Base-by-base conservation (phyloP, 2,329 filamentous ascomycete genomes). In the Emmonsiellopsis sp. region DNA sequence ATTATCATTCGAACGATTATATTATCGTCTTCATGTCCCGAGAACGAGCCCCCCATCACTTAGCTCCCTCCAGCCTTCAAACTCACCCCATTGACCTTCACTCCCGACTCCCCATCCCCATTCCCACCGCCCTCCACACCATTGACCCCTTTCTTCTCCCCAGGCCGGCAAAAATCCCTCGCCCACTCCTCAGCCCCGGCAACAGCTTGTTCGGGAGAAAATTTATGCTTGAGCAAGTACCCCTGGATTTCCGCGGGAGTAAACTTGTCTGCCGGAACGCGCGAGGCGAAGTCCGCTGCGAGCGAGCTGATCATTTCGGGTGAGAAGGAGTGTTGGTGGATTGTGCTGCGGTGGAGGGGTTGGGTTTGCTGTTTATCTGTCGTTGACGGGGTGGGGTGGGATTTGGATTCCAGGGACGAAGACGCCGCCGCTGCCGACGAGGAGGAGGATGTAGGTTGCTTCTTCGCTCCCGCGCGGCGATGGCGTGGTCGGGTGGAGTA, bases 231-330 rank as follows among this genome's bases (percentile, higher is more conserved):
- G 3, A 73, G 60, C 7, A 73, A 60, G 56, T 69, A 71, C 2
- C 69, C 70, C 58, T 73, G 71, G 16, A 73, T 67, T 59, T 73
- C 69, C 10, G 70, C 70, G 20, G 70, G 67, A 0, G 69, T 69
- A 51, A 73, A 68, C 34, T 70, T 63, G 0, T 61, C 63, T 4
- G 55, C 56, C 1, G 71, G 70, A 13, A 73, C 54, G 6, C 56
- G 44, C 8, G 61, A 59, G 0, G 67, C 63, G 52, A 73, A 73
- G 15, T 66, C 56, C 4, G 50, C 55, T 0, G 68, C 65, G 43
- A 71, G 54, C 1, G 34, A 32, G 1, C 35, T 26, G 26, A 71
- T 62, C 9, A 60, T 57, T 5, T 58, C 48, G 7, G 52, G 15
- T 30, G 20, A 47, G 50, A 40, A 41, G 35, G 3, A 31, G 7